Base-by-base conservation (phyloP, 2,329 filamentous ascomycete species). In the Apiospora rasikravindrae region DNA sequence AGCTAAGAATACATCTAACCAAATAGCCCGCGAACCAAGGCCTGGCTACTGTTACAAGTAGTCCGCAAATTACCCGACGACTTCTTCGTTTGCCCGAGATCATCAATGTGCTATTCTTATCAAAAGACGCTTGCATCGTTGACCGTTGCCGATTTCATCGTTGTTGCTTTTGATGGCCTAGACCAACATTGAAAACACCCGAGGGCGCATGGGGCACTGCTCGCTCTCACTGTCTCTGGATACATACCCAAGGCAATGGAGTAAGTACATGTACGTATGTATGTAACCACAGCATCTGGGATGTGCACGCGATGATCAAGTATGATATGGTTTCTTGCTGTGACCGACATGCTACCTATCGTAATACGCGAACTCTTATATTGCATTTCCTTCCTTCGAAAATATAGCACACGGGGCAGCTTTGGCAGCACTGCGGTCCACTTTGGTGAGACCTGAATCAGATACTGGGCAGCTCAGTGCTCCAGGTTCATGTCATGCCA, bases 401-500 rank as follows among this genome's bases (percentile, higher is more conserved):
- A 13, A 19, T 37, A 61, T n/a, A 64, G 22, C 57, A 37, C 57
- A 64, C 57, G 29, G 57, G n/a, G 57, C 33, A 40, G 19, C 33
- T n/a, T 13, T n/a, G 33, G 33, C 57, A 64, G 22, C 57, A 11
- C 57, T 33, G 57, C 22, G 57, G 33, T 64, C 33, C 57, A 64
- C 57, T 64, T n/a, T 64, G 19, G 8, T 40, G 22, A 64, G 57
- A 64, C 57, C 57, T 64, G 57, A 40, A 40, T 64, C 57, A 64
- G 57, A 64, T 64, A 64, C 57, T 40, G 57, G 57, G 57, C 33
- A 40, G 57, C 19, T 24, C 57, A 64, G 57, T 40, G 29, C 57
- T 40, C 57, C 33, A 8, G 16, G 16, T 61, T 37, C 53, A 61
- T 61, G 53, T 61, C 53, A 61, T 61, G 33, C 33, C 33, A 37